A percentile compares a stretch with the other conserved stretches of the same genome.
phyloP scores from a whole-genome alignment of 805 yeast species.

The Nakazawaea siamensis region DNA sequence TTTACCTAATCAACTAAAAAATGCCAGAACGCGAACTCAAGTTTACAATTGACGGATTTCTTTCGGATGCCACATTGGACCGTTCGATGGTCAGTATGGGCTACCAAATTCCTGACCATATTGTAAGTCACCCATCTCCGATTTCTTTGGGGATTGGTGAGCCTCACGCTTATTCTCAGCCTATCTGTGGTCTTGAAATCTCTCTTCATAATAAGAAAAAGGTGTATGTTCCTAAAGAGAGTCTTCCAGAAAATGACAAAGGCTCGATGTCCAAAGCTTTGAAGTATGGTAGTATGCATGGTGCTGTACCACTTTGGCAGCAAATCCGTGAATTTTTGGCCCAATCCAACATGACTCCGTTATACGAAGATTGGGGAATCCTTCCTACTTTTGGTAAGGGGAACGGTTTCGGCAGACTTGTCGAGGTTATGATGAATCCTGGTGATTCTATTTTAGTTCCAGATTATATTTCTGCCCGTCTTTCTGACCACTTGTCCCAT shows the following conservation, averaged over 20 bases:
- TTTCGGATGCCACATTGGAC: not conserved
- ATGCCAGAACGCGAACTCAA: not conserved
- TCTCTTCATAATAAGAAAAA: constrained; percentile 22
- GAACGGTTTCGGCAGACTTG: constrained; percentile 45
- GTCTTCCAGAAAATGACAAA: not conserved
- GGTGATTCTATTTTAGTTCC: constrained; percentile 45
- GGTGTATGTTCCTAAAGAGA: constrained; percentile 17
- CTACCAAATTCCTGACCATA: constrained; percentile 27
- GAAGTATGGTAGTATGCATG: constrained; percentile 47
- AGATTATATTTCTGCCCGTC: constrained; percentile 34
- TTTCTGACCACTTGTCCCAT: constrained; percentile 37
- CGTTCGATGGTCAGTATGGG: no score
- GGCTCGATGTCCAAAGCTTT: constrained; percentile 16
- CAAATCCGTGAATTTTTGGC: constrained; percentile 30
- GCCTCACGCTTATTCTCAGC: constrained; percentile 58
- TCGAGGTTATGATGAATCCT: constrained; percentile 38
- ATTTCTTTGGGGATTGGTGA: constrained; percentile 48
- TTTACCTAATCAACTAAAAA: not conserved
- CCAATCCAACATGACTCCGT: constrained; percentile 27
- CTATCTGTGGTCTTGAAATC: constrained; percentile 42
- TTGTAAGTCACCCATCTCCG: constrained; percentile 37
- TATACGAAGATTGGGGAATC: constrained; percentile 37
- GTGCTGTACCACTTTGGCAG: constrained; percentile 31
- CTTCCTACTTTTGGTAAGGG: constrained; percentile 43
- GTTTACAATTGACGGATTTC: not conserved